Evolutionary conservation across 2,329 filamentous ascomycete species (phyloP), one percentile per base, ranked within the genome.

Genomic region (Diaporthe sp.): DNA sequence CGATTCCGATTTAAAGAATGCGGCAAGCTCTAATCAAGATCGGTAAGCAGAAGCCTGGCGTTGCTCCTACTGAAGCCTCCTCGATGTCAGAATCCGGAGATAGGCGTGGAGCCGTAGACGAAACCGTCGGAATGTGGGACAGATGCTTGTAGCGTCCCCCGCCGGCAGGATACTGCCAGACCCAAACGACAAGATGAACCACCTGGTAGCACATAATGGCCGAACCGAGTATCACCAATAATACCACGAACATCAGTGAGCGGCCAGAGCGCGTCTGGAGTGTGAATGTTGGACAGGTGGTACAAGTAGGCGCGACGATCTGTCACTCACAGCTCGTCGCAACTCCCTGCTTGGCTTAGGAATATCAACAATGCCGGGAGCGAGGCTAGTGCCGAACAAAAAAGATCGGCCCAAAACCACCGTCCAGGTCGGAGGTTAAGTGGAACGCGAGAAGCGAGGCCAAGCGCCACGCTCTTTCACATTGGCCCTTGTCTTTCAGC

Each of bases 401-500:
- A 52, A 52, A 45, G 22, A 52, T 45, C 45, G 64, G 15, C 30
- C 30, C 30, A 52, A 38, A 67, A 52, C 38, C n/a, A 45, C 64
- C 64, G 45, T 67, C 45, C 13, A 52, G 64, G 9, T 67, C 64
- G 64, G 64, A 52, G 30, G 45, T 25, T 25, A 38, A 25, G 42
- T 52, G 42, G 22, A 15, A 25, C 33, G 64, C 64, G 64, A 52
- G 47, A 19, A 47, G 64, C 64, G 64, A 67, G 33, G 45, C 45
- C 64, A 67, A 52, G 64, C 45, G 64, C 30, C 45, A 47, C 64
- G 64, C 45, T 13, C 42, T 66, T 45, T 17, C 28, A 66, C 28
- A 50, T 45, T 25, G 61, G 42, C 42, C 30, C 45, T 38, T 38
- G 42, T 35, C 42, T 42, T 42, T 35, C 22, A 30, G 61, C 61